phyloP scores from a whole-genome alignment of 2,329 filamentous ascomycete genomes.

The Herpotrichia juniperi region DNA sequence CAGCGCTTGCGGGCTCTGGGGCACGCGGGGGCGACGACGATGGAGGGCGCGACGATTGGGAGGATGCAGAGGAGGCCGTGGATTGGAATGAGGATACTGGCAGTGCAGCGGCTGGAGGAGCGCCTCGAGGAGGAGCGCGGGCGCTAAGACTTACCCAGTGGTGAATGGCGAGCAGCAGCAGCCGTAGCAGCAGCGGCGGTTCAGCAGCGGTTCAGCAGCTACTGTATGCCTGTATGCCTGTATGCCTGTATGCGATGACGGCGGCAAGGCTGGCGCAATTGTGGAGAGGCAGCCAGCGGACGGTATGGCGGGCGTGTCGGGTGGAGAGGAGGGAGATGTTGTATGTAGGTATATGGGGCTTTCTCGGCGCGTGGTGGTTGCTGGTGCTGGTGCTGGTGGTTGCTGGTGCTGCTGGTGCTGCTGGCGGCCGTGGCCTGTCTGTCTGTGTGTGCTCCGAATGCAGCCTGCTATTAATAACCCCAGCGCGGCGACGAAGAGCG shows the following conservation, averaged over 20 bases:
- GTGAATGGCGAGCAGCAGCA: conserved; percentile 27
- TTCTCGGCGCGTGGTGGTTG: too few relatives aligned
- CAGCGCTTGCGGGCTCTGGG: conserved; percentile 31
- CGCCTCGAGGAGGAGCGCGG: conserved; percentile 37
- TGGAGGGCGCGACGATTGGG: conserved; percentile 29
- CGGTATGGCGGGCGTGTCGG: conserved; percentile 1
- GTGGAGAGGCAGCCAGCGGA: not conserved
- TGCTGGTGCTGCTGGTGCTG: conserved; percentile 4
- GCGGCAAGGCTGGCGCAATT: conserved; percentile 3
- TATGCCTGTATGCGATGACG: not conserved
- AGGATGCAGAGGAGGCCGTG: conserved; percentile 12
- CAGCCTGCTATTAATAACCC: conserved; percentile 36
- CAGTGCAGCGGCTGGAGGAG: conserved; percentile 41
- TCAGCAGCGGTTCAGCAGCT: not conserved
- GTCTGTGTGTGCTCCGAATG: conserved; percentile 12
- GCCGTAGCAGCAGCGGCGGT: conserved; percentile 8
- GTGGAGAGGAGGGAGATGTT: conserved; percentile 4
- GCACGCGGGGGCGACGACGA: conserved; percentile 18
- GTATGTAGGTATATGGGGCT: too few relatives aligned
- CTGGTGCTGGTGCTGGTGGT: conserved; percentile 1
- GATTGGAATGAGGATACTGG: conserved; percentile 31
- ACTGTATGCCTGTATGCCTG: too few relatives aligned
- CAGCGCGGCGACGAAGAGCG: conserved; percentile 5
- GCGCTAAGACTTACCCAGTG: conserved; percentile 48
- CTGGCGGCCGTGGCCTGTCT: not conserved